A percentile compares a stretch with the other conserved stretches of the same genome.
Conservation (phyloP, 805 yeast species). For the Wickerhamiella kurtzmanii region DNA sequence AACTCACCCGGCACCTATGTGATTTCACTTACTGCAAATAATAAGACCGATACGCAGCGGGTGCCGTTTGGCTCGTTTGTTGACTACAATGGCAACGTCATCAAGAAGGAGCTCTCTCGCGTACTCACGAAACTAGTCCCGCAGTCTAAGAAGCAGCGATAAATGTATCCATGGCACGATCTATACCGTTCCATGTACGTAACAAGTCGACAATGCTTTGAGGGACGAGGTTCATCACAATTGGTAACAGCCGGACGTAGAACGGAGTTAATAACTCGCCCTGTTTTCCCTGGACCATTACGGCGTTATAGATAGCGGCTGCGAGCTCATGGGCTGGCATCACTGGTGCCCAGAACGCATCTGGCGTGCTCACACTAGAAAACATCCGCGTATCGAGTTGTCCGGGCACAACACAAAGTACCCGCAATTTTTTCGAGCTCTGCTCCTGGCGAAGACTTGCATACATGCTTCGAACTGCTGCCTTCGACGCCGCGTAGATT, state of each 20-base stretch:
- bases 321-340: slow-evolving; percentile 54
- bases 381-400: slow-evolving; percentile 63
- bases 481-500: slow-evolving; percentile 71
- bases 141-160: not conserved
- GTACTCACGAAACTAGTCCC: slow-evolving; percentile 2
- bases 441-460: slow-evolving; percentile 54
- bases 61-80: slow-evolving; percentile 8
- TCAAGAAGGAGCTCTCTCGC: slow-evolving; percentile 5
- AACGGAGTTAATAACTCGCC: slow-evolving; percentile 57
- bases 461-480: slow-evolving; percentile 62
- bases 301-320: slow-evolving; percentile 29
- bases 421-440: slow-evolving; percentile 39
- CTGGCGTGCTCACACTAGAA: slow-evolving; percentile 51
- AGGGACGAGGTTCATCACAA: slow-evolving; percentile 44
- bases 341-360: slow-evolving; percentile 57
- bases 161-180: slow-evolving; percentile 23
- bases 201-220: slow-evolving; percentile 48
- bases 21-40: not conserved
- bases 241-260: slow-evolving; percentile 56
- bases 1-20: slow-evolving; percentile 4
- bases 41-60: not conserved
- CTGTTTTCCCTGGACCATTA: slow-evolving; percentile 22
- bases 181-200: slow-evolving; percentile 50
- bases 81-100: slow-evolving; percentile 12
- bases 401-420: slow-evolving; percentile 65